Evolutionary conservation across 306 rosid genomes (phyloP), one percentile per base, ranked within the genome.

Genomic region (Canavalia ensiformis): DNA sequence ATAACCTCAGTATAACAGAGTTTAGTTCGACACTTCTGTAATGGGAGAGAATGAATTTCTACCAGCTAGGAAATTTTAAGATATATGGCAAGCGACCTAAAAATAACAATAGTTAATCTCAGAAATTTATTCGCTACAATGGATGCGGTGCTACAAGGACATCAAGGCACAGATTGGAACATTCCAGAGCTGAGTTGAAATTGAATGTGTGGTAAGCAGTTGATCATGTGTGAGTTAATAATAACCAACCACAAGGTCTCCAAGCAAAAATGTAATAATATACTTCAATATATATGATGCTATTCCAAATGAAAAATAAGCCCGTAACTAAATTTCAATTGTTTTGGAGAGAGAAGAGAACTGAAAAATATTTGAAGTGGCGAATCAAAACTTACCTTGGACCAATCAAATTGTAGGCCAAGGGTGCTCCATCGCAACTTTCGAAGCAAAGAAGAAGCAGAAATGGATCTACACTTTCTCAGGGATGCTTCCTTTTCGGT

Each of bases 361-460:
- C 78, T 47, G 9, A 39, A 39, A 49, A 82, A 31, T 5, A 84
- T 4, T 4, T 18, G 11, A 55, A 4, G 7, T 3, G 44, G 54
- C 29, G 25, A 75, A 59, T 39, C 56, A 64, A 35, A 77, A 80
- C 80, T 47, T 86, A 94, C 99, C 84, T 88, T 93, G 74, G 99
- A 95, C 99, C 99, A 91, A 65, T 95, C 94, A 84, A 90, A 95
- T 78, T 95, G 98, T 81, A 91, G 79, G 81, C 98, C 98, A 44
- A 91, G 96, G 60, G 99, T 95, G 89, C 98, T 95, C 99, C 99
- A 93, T 35, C 99, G 94, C 86, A 93, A 81, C 86, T 95, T 95
- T 45, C 90, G 86, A 72, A 90, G 85, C 8, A 93, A 90, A 74
- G 79, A 79, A 72, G 93, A 63, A 70, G 97, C 91, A 47, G 90